Base-by-base conservation (phyloP, 2,329 filamentous ascomycete genomes). In the Paramyrothecium sp. region DNA sequence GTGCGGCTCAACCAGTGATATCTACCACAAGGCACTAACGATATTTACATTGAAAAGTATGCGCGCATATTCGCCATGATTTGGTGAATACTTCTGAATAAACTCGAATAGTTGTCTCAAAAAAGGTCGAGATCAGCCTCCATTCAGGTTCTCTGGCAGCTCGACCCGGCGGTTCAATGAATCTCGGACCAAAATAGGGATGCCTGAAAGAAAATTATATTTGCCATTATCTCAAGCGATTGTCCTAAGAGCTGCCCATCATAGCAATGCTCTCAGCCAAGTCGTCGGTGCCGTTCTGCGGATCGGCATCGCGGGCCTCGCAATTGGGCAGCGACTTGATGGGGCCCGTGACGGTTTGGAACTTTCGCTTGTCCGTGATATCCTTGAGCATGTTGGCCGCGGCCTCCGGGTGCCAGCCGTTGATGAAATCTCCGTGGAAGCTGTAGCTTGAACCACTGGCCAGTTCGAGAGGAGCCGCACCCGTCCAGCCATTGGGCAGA, bases 371-470 rank as follows among this genome's bases (percentile, higher is more conserved):
- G 13, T 50, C 47, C 12, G 47, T 50, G 13, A 50, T 50, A 16
- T 50, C 20, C 12, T 20, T 50, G 4, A 50, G 47, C 47, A 50
- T 50, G 47, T 50, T 50, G 47, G 47, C 19, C 1, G 73, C 74
- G 2, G 70, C 72, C 54, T 78, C 75, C 17, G 64, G 63, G 2
- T 73, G 67, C 77, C 77, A 80, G 67, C 77, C 77, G 79, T 78
- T 78, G 64, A 79, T 76, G 56, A 79, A 79, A 61, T 79, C 77
- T 16, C 77, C 75, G 58, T 79, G 77, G 12, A 64, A 68, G 69
- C 71, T 74, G 63, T 69, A 78, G 0, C 71, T 69, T 33, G 63
- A 56, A 2, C 73, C 73, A 59, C 71, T 75, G 0, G 76, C 71
- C 2, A 79, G 69, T 65, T 77, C 70, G 13, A 78, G 62, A 1